phyloP scores from a whole-genome alignment of 192 early-diverging fungal species.

The Spizellomyces punctatus region DNA sequence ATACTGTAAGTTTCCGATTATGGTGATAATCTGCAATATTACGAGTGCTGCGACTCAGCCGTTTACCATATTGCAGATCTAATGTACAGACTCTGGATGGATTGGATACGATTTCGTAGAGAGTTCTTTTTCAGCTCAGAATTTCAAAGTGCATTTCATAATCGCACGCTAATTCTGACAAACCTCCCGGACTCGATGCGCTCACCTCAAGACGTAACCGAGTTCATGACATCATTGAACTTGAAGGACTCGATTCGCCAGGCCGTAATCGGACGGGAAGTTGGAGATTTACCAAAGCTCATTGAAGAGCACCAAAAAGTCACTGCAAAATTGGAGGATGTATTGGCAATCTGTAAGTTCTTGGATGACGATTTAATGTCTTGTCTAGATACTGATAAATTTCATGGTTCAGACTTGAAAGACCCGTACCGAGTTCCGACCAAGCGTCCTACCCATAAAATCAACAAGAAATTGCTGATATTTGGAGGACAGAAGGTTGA shows the following conservation, averaged over 20 bases:
- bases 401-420: conserved; percentile 23
- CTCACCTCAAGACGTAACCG: conserved; percentile 14
- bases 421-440: conserved; percentile 37
- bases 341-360: conserved; percentile 28
- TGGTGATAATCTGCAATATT: conserved; percentile 5
- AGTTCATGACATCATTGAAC: conserved; percentile 27
- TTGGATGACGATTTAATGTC: not conserved
- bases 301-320: conserved; percentile 39
- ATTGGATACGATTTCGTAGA: conserved; percentile 35
- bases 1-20: conserved; percentile 33
- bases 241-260: conserved; percentile 21
- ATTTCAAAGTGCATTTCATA: conserved; percentile 30
- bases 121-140: conserved; percentile 30
- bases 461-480: conserved; percentile 16
- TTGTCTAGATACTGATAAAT: not conserved
- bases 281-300: conserved; percentile 36
- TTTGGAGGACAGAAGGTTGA: conserved; percentile 44
- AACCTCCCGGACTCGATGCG: conserved; percentile 40
- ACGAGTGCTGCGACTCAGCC: not conserved
- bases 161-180: conserved; percentile 44
- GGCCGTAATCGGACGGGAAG: conserved; percentile 39
- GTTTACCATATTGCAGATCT: conserved; percentile 12
- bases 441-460: conserved; percentile 39
- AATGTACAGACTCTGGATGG: conserved; percentile 38
- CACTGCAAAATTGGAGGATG: conserved; percentile 39